phyloP scores from a whole-genome alignment of 805 yeast species.

The Brettanomyces sp. region DNA sequence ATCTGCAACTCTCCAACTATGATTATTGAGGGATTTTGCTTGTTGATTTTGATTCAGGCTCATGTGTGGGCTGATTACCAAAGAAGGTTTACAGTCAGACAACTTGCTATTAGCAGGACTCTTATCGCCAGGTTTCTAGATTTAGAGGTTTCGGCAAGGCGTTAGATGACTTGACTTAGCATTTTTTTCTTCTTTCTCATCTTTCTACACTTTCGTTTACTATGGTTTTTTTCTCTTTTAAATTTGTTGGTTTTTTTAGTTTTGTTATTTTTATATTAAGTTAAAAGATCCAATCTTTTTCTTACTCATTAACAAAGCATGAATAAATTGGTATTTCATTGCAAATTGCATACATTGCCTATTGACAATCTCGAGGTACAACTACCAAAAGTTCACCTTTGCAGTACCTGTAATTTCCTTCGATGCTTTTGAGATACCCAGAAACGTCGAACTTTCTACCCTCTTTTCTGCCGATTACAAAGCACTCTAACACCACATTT shows the following conservation, averaged over 20 bases:
- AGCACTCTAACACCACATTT: conserved; percentile 17
- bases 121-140: background rate
- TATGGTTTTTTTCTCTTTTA: background rate
- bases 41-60: conserved; percentile 29
- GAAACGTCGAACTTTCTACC: conserved; percentile 13
- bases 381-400: conserved; percentile 18
- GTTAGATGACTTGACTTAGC: too few relatives aligned
- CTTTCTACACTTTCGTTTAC: too few relatives aligned
- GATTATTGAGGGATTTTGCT: conserved; percentile 34
- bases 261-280: background rate
- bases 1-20: conserved; percentile 33
- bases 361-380: conserved; percentile 11
- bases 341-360: background rate
- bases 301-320: too few relatives aligned
- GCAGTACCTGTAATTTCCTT: conserved; percentile 13
- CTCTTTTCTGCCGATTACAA: conserved; percentile 6
- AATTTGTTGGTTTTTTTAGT: background rate
- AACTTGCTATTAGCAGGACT: conserved; percentile 8
- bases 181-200: too few relatives aligned
- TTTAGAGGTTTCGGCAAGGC: too few relatives aligned
- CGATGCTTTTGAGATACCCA: conserved; percentile 12
- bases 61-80: conserved; percentile 22
- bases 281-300: background rate
- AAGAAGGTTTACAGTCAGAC: conserved; percentile 5
- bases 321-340: background rate